Evolutionary conservation across 148 eudicot genomes (phyloP), one percentile per base, ranked within the genome.

Genomic region (Salicornia ramosissima): DNA sequence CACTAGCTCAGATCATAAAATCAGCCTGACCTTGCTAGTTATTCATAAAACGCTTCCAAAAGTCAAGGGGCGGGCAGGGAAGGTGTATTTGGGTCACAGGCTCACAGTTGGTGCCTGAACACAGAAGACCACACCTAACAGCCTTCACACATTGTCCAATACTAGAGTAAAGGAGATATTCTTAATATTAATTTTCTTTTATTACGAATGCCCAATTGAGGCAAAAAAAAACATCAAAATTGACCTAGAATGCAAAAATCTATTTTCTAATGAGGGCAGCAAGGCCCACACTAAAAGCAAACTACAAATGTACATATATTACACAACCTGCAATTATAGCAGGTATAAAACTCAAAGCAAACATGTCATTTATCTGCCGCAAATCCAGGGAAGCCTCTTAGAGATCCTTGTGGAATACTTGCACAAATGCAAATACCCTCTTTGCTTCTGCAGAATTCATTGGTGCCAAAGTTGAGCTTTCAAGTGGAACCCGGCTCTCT

Each of bases 251-350:
- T 63, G 72, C 18, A 45, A 45, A 54, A 33, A 46, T 30, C 24
- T 18, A 18, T 14, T 54, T 24, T 68, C 42, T 49, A 15, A 57
- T 25, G 52, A 5, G 6, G 34, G 29, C 33, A 24, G 46, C 53
- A 13, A 34, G 16, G 43, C 6, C 55, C 36, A 30, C 10, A 28
- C 43, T 34, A 45, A 54, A n/a, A n/a, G 10, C 18, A 34, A 69
- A 16, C 40, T 31, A 58, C 51, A 71, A 59, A 71, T 74, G 51
- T 79, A 79, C 78, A 79, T 40, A 47, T 57, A 74, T 59, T 55
- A 64, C 71, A 79, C 74, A 50, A 28, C 70, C 34, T 43, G 34
- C 59, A 12, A 14, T 7, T 34, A 55, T 4, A 57, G 71, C 53
- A 36, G 45, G 42, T 30, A 43, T 33, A 55, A 6, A 33, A 60